A percentile compares a stretch with the other conserved stretches of the same genome.
Evolutionary conservation across 257 asterid species (phyloP).

Genomic region (Nicotiana undulata): DNA sequence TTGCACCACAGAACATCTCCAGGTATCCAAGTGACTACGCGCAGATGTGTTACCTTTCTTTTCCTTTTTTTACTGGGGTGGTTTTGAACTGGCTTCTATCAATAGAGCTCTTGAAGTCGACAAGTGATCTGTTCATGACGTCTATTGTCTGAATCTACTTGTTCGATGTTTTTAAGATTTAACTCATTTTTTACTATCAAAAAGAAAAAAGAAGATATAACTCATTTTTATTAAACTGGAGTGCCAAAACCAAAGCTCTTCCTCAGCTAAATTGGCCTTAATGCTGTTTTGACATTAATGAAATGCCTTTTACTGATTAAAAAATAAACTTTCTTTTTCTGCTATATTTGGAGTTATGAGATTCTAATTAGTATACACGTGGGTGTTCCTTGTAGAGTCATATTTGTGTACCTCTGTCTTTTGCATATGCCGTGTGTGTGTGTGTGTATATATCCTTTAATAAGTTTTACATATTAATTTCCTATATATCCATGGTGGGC

Average conservation of each 20-base stretch:
- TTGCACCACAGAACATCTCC: slow-evolving; percentile 71
- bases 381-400: too few relatives aligned
- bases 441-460: not conserved
- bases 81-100: not conserved
- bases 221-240: not conserved
- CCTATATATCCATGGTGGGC: too few relatives aligned
- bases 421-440: not conserved
- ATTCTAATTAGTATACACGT: too few relatives aligned
- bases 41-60: not conserved
- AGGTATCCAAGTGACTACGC: slow-evolving; percentile 33
- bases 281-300: too few relatives aligned
- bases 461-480: not conserved
- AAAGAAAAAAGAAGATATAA: too few relatives aligned
- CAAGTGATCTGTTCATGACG: not conserved
- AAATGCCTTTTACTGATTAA: too few relatives aligned
- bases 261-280: too few relatives aligned
- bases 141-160: not conserved
- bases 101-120: not conserved
- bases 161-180: not conserved
- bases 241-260: not conserved
- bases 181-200: not conserved
- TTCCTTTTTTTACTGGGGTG: not conserved
- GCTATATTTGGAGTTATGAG: too few relatives aligned
- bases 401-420: not conserved
- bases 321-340: too few relatives aligned